Evolutionary conservation across 331 rosid species (phyloP), one percentile per base, ranked within the genome.

Genomic region (Malus hybrid): DNA sequence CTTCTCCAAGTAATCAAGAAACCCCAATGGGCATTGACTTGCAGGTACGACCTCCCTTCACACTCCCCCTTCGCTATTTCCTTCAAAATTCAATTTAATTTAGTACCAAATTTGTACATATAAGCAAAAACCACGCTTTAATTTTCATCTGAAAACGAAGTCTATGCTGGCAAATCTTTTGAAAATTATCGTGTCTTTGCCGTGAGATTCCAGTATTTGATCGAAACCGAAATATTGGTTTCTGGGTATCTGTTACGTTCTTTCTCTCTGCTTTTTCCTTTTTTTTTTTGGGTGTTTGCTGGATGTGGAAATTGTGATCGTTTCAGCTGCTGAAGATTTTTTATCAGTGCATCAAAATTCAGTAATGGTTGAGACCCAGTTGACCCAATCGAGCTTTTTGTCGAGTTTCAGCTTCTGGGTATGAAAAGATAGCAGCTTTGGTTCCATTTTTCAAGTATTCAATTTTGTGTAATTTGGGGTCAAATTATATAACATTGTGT

Each of bases 1-100:
- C 24, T 24, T 24, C 24, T 42, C 60, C 72, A 68, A 57, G 55
- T 34, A 24, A 56, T 36, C 34, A 12, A 20, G n/a, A 46, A 44
- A 57, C 5, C 61, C 31, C 70, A 48, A 71, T 20, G 63, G 70
- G 32, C 77, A 55, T 85, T 87, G 89, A 87, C 83, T 85, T 27
- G 76, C 75, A 67, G 81, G 74, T 82, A 75, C 33, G 32, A 73
- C 61, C 44, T 15, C 48, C 20, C 22, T 52, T 24, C 24, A 24
- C 24, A 24, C 24, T 24, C 24, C 24, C 46, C 59, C 1, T 3
- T 10, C 56, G 4, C 52, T 5, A 6, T 3, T 20, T 46, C 1
- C 18, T 19, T 33, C 1, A 67, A 7, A 3, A 13, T 63, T 18
- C 1, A 2, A 33, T 11, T 48, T 54, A 20, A 18, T 33, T 70